These are phyloP conservation scores for Dendrocalamus sinicus DNA, from an alignment of 176 grass and related monocot species.

Conservation along the genomic window DNA sequence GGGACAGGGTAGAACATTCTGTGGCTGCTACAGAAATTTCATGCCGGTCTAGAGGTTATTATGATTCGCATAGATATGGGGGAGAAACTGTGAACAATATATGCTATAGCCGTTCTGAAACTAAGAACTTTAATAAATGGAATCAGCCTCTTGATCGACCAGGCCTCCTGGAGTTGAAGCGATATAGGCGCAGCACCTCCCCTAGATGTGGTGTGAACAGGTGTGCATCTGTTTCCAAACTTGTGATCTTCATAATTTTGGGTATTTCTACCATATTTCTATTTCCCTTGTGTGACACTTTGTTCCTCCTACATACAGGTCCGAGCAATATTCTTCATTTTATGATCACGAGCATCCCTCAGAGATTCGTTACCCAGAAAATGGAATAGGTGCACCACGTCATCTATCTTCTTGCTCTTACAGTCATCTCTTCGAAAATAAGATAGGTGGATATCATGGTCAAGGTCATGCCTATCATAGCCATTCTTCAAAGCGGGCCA, in stretches of 20 bases:
- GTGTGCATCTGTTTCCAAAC: background rate
- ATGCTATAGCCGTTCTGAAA: too few relatives aligned
- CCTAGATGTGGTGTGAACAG: constrained; percentile 8
- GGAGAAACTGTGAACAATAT: background rate
- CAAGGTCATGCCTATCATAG: background rate
- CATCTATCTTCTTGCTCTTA: constrained; percentile 16
- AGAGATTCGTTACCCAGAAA: constrained; percentile 1
- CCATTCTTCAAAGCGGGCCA: constrained; percentile 12
- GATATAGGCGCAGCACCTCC: background rate
- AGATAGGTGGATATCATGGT: background rate
- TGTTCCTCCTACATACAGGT: constrained; percentile 21
- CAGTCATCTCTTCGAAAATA: background rate
- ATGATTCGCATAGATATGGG: background rate
- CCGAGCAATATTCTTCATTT: background rate
- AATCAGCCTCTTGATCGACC: background rate
- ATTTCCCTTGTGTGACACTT: background rate
- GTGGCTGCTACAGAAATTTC: constrained; percentile 7
- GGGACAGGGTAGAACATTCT: constrained; percentile 38
- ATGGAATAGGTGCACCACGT: constrained; percentile 10
- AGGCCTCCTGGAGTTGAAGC: background rate
- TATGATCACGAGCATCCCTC: constrained; percentile 8
- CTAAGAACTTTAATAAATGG: background rate
- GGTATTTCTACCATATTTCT: background rate
- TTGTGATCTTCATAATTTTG: background rate
- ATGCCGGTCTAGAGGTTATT: background rate